Evolutionary conservation across 2,329 filamentous ascomycete genomes (phyloP), one percentile per base, ranked within the genome.

Genomic region (Phaeophleospora eucalypticola): DNA sequence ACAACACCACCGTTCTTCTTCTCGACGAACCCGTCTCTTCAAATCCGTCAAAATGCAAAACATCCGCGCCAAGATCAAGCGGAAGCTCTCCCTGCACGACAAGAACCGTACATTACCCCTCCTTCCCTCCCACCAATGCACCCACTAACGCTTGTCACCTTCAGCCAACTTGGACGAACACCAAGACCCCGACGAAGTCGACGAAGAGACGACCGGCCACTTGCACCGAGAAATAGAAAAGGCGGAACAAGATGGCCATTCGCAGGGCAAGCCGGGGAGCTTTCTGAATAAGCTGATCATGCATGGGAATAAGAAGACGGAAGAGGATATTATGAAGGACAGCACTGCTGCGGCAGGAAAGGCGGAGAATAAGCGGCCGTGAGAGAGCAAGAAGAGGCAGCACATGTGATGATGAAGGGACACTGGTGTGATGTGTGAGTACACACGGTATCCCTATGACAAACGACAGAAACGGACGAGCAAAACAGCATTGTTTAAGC

Each of bases 221-320:
- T 57, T 66, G n/a, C 59, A 64, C 47, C 56, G 59, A 21, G 62
- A 66, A 45, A 62, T 64, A 46, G 62, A 65, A 33, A 60, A 64
- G 40, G 63, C 65, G 24, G 63, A 67, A 51, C 52, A 48, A 15
- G 55, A 62, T 17, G 58, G 59, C 20, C 57, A 67, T 43, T 51
- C 55, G 8, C 45, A 60, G 16, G 65, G 65, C 50, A 64, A 61
- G 50, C 63, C 63, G 2, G 63, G 63, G 51, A 62, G 51, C 46
- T 66, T 66, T 56, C 53, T 68, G 43, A 67, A 67, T 58, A 61
- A 62, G 45, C 60, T 68, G 21, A 43, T 64, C 52, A 56, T 59
- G 48, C 62, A 67, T 54, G 65, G 65, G 49, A 68, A 68, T 58
- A 65, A 66, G 60, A 68, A 66, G 62, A 68, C 65, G 4, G 65